Evolutionary conservation across 331 rosid genomes (phyloP).

Genomic region (Acacia concinna): DNA sequence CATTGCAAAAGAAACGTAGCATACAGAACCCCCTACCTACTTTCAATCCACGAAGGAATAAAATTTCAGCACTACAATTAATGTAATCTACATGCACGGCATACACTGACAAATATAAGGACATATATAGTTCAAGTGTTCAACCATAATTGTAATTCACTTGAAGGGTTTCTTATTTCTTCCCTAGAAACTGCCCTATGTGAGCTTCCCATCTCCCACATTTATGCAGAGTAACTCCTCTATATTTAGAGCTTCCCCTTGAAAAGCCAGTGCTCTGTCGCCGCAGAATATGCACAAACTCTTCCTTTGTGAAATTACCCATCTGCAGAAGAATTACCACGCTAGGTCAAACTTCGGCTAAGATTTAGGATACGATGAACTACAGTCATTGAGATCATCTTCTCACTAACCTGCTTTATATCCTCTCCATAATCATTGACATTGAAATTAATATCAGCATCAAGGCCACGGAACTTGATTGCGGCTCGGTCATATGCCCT

Average conservation of each 20-base stretch:
- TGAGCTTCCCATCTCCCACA: constrained; percentile 99
- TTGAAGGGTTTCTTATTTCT: constrained; percentile 56
- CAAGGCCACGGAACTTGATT: constrained; percentile 83
- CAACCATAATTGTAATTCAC: not conserved
- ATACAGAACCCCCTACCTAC: not conserved
- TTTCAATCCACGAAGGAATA: not conserved
- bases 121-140: not conserved
- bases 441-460: constrained; percentile 87
- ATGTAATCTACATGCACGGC: not conserved
- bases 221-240: constrained; percentile 94
- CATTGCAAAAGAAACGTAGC: constrained; percentile 5
- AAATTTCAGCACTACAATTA: not conserved
- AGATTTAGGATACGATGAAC: not conserved
- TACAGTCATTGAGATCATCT: not conserved
- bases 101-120: not conserved
- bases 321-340: constrained; percentile 48
- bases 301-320: constrained; percentile 78
- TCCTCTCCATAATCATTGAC: constrained; percentile 81
- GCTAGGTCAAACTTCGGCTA: constrained; percentile 4
- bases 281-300: constrained; percentile 87
- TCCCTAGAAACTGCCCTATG: constrained; percentile 93
- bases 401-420: constrained; percentile 60
- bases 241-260: constrained; percentile 85
- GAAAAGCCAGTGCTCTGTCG: constrained; percentile 94
- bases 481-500: constrained; percentile 99